Percentiles rank a stretch among this genome's conserved stretches.
Conservation (phyloP, 2,329 filamentous ascomycete species). For the Ophiosphaerella narmari region DNA sequence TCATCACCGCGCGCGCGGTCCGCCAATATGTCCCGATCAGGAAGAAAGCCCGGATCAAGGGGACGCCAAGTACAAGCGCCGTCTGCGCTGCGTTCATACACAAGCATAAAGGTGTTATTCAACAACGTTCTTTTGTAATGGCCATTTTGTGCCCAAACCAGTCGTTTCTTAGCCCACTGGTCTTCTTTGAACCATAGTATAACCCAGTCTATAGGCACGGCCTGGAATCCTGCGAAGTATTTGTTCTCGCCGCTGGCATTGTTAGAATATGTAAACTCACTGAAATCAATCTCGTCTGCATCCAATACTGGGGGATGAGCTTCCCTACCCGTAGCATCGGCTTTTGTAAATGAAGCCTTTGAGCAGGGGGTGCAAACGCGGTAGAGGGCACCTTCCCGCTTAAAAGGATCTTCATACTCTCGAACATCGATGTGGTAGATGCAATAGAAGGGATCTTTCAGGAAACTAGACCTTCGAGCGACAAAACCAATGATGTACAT, state of each 20-base stretch:
- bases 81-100: slow-evolving; percentile 13
- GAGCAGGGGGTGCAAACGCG: too few relatives aligned
- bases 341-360: background rate
- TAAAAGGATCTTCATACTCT: too few relatives aligned
- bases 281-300: slow-evolving; percentile 1
- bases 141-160: slow-evolving; percentile 2
- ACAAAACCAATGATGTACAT: too few relatives aligned
- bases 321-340: background rate
- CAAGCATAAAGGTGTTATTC: slow-evolving; percentile 12
- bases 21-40: slow-evolving; percentile 3
- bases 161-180: slow-evolving; percentile 8
- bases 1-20: background rate
- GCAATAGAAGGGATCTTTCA: background rate
- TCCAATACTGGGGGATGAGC: background rate
- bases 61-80: background rate
- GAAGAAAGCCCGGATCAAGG: background rate
- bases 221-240: slow-evolving; percentile 12
- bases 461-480: too few relatives aligned
- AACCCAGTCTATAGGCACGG: slow-evolving; percentile 20
- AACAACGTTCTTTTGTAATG: slow-evolving; percentile 8
- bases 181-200: slow-evolving; percentile 19
- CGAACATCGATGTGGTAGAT: slow-evolving; percentile 5
- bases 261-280: slow-evolving; percentile 5
- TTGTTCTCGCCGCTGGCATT: background rate
- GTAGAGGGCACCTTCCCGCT: background rate